Evolutionary conservation across 257 asterid species (phyloP), one percentile per base, ranked within the genome.

Genomic region (Linaria vulgaris): DNA sequence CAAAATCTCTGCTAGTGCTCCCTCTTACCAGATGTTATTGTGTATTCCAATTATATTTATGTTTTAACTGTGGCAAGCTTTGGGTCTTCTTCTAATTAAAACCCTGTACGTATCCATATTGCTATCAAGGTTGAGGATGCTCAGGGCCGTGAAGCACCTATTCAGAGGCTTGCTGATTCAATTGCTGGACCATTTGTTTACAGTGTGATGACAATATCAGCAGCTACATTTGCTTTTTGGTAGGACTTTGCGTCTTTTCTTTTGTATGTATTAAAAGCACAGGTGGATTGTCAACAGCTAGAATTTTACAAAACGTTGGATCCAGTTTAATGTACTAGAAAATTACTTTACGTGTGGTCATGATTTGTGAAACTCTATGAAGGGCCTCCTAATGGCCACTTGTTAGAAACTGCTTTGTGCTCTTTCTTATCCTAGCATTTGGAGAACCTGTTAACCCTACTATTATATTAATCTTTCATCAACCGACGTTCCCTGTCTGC

Each of bases 101-200:
- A 41, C 10, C 46, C 34, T 38, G 55, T 53, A 64, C 21, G 25
- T 51, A 48, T 23, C 67, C 54, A 49, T 69, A 12, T 54, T 51
- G 58, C 44, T 49, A 61, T 41, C 7, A 51, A 92, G 99, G 96
- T 92, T 67, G 99, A 92, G 82, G 99, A 92, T 83, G 99, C 97
- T 65, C 99, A 89, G 73, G 97, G 97, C 61, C 96, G 97, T 63
- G 99, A 92, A 87, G 99, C 99, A 69, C 97, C 99, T 61, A 89
- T 92, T 68, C 99, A 92, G 73, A 84, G 99, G 82, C 95, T 92
- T 65, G 99, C 99, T 41, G 99, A 92, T 85, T 70, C 97, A 68
- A 85, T 92, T 70, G 97, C 99, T 72, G 97, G 99, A 16, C 99
- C 96, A 48, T 92, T 92, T 79, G 99, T 92, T 50, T 92, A 87